Percentiles rank a stretch among this genome's conserved stretches.
phyloP scores from a whole-genome alignment of 2,329 filamentous ascomycete species.

The Aspergillus latus region DNA sequence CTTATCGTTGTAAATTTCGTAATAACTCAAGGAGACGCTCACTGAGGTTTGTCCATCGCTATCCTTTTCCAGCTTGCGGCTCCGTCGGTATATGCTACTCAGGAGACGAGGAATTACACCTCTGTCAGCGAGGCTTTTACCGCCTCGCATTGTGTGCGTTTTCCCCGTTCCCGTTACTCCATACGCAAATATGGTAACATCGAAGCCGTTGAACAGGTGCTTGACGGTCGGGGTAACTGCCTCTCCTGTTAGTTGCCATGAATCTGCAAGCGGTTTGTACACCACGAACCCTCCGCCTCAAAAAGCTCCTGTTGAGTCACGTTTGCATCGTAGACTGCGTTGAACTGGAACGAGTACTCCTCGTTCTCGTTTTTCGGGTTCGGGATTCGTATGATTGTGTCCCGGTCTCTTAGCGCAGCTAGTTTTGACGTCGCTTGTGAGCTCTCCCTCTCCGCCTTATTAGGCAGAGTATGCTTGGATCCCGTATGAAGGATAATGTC shows the following conservation, averaged over 20 bases:
- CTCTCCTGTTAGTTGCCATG: slow-evolving; percentile 19
- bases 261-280: not conserved
- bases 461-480: slow-evolving; percentile 28
- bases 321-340: slow-evolving; percentile 79
- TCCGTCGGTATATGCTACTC: slow-evolving; percentile 79
- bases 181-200: slow-evolving; percentile 89
- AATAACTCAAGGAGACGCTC: slow-evolving; percentile 79
- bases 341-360: slow-evolving; percentile 92
- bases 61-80: slow-evolving; percentile 83
- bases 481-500: slow-evolving; percentile 80
- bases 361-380: slow-evolving; percentile 91
- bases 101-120: slow-evolving; percentile 85
- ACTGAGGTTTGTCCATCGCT: slow-evolving; percentile 68
- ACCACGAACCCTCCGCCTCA: slow-evolving; percentile 74
- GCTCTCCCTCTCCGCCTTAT: slow-evolving; percentile 28
- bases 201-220: slow-evolving; percentile 79
- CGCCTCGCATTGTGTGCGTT: slow-evolving; percentile 94
- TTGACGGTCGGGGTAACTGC: slow-evolving; percentile 86
- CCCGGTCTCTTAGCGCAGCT: slow-evolving; percentile 51
- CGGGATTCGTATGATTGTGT: slow-evolving; percentile 78
- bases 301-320: slow-evolving; percentile 86
- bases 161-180: slow-evolving; percentile 92
- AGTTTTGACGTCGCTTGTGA: slow-evolving; percentile 25
- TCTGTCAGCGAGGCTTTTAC: slow-evolving; percentile 78
- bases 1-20: slow-evolving; percentile 96